Conservation (phyloP, 1,139 yeast species). For the Nakaseomyces uthaithaninus region DNA sequence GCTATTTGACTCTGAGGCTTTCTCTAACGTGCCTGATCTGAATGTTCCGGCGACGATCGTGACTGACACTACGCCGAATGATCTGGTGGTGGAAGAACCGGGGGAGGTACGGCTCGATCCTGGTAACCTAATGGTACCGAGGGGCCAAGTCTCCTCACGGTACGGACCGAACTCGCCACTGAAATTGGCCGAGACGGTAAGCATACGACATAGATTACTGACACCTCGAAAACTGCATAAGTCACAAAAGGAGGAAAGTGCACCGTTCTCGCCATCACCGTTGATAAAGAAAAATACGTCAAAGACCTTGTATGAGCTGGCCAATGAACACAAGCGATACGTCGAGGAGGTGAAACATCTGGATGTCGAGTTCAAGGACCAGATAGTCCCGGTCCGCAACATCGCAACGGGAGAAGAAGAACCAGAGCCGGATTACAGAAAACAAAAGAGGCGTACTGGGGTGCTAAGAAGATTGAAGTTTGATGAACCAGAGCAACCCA, state of each 20-base stretch:
- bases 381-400: neutral
- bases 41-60: too few species aligned
- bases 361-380: constrained; percentile 2
- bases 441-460: constrained; percentile 11
- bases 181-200: constrained; percentile 17
- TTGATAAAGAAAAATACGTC: constrained; percentile 24
- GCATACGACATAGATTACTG: constrained; percentile 10
- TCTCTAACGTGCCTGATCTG: neutral
- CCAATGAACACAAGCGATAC: constrained; percentile 21
- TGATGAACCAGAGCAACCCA: constrained; percentile 6
- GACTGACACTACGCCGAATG: too few species aligned
- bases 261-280: constrained; percentile 27
- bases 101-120: neutral
- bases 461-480: constrained; percentile 16
- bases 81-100: neutral
- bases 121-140: too few species aligned
- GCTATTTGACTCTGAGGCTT: neutral
- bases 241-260: constrained; percentile 1
- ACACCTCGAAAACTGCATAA: constrained; percentile 8
- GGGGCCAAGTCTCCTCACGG: neutral
- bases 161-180: constrained; percentile 32
- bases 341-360: constrained; percentile 18
- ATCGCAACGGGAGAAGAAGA: neutral
- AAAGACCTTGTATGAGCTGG: constrained; percentile 24
- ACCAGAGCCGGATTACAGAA: constrained; percentile 9